Base-by-base conservation (phyloP, 441 rosid genomes). In the Populus hybrid region DNA sequence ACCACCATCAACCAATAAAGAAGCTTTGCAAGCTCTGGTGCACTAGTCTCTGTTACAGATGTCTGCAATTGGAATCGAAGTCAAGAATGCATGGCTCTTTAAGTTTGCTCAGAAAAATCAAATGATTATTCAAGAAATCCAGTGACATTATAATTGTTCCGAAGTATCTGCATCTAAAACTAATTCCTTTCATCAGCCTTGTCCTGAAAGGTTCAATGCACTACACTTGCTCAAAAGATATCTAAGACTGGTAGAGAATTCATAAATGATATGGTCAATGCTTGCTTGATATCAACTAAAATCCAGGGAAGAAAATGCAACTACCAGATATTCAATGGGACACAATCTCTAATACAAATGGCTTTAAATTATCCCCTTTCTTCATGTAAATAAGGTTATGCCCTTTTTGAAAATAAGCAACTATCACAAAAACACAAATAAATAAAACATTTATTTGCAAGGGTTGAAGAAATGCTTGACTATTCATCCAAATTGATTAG, bases 1-100 rank as follows among this genome's bases (percentile, higher is more conserved):
- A 95, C 98, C 81, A 95, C 97, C 99, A 95, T 95, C 80, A 95
- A 82, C 98, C 98, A 95, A 79, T 88, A 95, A 73, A 95, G 88
- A 73, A 95, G 86, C 85, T 90, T 94, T 18, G 91, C 97, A 38
- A 94, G 96, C 79, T 95, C 99, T 0, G 93, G 79, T 57, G 95
- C 97, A 78, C 90, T 91, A 6, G 98, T 92, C 90, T 93, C 97
- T 2, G 91, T 87, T 32, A 89, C 85, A 79, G 87, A 86, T 57
- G 90, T 83, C 99, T 95, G 95, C 16, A 72, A 73, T 63, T 75
- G 83, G 70, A 74, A 57, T n/a, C 42, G 26, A 70, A 67, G 68
- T 40, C 8, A 69, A 32, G 12, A 46, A 71, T 50, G 57, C 20
- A 1, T 50, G 18, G 1, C 57, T 50, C 57, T 50, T 14, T 16